These are phyloP conservation scores for Neonectria coccinea DNA, from an alignment of 2,329 filamentous ascomycete species.

Conservation along the genomic window DNA sequence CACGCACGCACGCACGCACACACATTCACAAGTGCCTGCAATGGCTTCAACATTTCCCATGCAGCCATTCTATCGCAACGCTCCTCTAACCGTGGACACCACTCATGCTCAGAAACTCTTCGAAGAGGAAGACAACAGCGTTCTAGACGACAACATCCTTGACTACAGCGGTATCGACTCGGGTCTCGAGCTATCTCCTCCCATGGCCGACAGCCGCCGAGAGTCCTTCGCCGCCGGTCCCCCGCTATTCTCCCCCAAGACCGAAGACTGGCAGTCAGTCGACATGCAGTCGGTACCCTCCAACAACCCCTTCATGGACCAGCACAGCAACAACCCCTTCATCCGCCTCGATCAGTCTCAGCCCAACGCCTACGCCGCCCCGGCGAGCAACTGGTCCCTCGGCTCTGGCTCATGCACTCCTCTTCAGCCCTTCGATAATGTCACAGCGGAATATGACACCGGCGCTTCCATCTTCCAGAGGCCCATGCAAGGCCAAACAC, in stretches of 20 bases:
- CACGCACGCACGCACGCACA: constrained; percentile 31
- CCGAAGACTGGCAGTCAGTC: constrained; percentile 72
- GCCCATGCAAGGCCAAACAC: constrained; percentile 64
- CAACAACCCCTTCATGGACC: constrained; percentile 72
- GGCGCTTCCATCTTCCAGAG: constrained; percentile 65
- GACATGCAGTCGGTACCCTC: constrained; percentile 74
- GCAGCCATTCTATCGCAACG: constrained; percentile 64
- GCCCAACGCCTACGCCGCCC: constrained; percentile 54
- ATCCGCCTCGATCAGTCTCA: constrained; percentile 70
- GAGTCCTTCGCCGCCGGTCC: constrained; percentile 70
- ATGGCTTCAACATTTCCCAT: constrained; percentile 65
- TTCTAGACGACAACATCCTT: constrained; percentile 71
- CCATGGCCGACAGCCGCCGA: constrained; percentile 71
- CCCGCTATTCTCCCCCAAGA: constrained; percentile 73
- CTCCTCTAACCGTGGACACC: constrained; percentile 66
- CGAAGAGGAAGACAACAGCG: constrained; percentile 70
- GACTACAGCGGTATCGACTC: constrained; percentile 71
- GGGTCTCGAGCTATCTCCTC: constrained; percentile 71
- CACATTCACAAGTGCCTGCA: constrained; percentile 42
- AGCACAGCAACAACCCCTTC: constrained; percentile 73
- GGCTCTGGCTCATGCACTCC: constrained; percentile 80
- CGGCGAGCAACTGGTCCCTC: constrained; percentile 69
- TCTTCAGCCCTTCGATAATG: constrained; percentile 72
- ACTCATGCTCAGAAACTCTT: constrained; percentile 66
- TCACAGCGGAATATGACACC: constrained; percentile 67